Evolutionary conservation across 179 eudicot genomes (phyloP), one percentile per base, ranked within the genome.

Genomic region (Silene vulgaris): DNA sequence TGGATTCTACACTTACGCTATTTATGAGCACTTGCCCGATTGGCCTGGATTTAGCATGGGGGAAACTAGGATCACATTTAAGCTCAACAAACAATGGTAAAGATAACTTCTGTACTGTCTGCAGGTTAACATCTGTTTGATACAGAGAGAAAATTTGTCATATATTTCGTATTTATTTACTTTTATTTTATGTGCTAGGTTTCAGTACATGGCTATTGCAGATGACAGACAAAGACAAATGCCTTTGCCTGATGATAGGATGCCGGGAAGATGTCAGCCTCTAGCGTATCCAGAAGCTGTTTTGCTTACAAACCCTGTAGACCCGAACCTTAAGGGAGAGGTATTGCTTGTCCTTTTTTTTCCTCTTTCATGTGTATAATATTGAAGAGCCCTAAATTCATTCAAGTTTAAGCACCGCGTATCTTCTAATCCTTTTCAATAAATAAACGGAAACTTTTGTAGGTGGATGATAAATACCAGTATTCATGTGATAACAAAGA

Each of bases 381-480:
- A 1, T 30, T 54, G 14, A 37, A 32, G 19, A 30, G 68, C 14
- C 12, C 20, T 0, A 35, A 14, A 29, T 0, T 14, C 40, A 66
- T 32, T n/a, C 70, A 66, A 40, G 45, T 40, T 40, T 40, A 40
- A 40, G 45, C 7, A 29, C 21, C 8, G 20, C 73, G 3, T 23
- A 14, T 11, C 5, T 50, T 50, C 16, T 7, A 32, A 52, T 14
- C 67, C 6, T 6, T 37, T 11, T 32, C 32, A n/a, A 1, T 54
- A 20, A 32, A 52, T 4, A 35, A 35, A 5, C 61, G 29, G 19
- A 26, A 35, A 23, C 0, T 40, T 50, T 16, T 48, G 43, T 65
- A 92, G 97, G 97, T 96, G n/a, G 99, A 96, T 87, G 99, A 96
- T 81, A 96, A 96, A 76, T 96, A 93, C 78, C 97, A 93, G 74